A percentile compares a stretch with the other conserved stretches of the same genome.
Evolutionary conservation across 225 moss, liverwort and hornwort genomes (phyloP).

Genomic region (Polytrichum commune): DNA sequence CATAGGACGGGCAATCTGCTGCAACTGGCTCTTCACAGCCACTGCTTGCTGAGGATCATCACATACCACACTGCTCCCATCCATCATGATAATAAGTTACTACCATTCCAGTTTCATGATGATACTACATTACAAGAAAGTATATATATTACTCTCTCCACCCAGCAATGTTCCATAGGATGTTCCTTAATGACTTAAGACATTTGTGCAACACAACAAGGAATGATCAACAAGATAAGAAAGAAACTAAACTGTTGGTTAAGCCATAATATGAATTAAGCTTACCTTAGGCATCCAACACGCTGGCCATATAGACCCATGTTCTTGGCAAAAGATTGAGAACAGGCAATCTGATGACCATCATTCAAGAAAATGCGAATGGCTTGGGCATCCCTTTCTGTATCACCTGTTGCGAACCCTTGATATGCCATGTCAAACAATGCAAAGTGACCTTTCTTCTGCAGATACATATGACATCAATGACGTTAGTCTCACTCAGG

Average conservation of each 20-base stretch:
- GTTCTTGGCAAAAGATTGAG: slow-evolving; percentile 66
- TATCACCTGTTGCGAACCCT: slow-evolving; percentile 63
- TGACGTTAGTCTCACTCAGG: too few relatives aligned
- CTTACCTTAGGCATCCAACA: slow-evolving; percentile 60
- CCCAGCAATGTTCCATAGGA: too few relatives aligned
- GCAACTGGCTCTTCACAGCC: slow-evolving; percentile 61
- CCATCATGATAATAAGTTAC: neutral
- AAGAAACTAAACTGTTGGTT: too few relatives aligned
- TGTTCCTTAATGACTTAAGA: too few relatives aligned
- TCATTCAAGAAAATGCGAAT: slow-evolving; percentile 56
- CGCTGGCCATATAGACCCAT: slow-evolving; percentile 71
- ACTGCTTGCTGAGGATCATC: slow-evolving; percentile 44
- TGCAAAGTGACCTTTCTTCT: slow-evolving; percentile 49
- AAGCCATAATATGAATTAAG: too few relatives aligned
- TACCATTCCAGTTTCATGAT: too few relatives aligned
- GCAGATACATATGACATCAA: neutral
- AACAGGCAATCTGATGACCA: slow-evolving; percentile 62
- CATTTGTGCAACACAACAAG: too few relatives aligned
- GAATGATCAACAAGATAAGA: too few relatives aligned
- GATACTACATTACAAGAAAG: too few relatives aligned
- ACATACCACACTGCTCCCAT: slow-evolving; percentile 37
- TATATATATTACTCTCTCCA: too few relatives aligned
- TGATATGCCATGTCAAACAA: slow-evolving; percentile 71
- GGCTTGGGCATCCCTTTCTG: slow-evolving; percentile 58
- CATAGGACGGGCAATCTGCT: slow-evolving; percentile 62